Base-by-base conservation (phyloP, 176 grass and related monocot genomes). In the Lolium rigidum region DNA sequence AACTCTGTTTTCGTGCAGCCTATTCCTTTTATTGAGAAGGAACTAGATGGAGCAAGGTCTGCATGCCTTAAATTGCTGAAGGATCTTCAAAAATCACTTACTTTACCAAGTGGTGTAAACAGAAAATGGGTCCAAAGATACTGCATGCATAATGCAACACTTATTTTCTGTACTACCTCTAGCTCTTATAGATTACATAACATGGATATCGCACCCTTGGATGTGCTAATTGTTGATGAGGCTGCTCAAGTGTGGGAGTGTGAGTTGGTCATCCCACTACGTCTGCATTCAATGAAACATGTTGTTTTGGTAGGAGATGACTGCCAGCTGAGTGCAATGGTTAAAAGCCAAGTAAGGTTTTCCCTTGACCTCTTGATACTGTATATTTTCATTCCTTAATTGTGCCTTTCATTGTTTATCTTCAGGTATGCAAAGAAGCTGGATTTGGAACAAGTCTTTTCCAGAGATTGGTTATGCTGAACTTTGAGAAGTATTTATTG, bases 181-280 rank as follows among this genome's bases (percentile, higher is more conserved):
- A 92, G 86, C 84, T 97, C 94, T 68, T 97, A 88, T 79, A 49
- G 47, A 50, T 79, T 97, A 46, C 90, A 94, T 86, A 55, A 89
- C 39, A 68, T 81, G 10, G 22, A 70, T 11, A 88, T 51, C 66
- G 25, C 78, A 60, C 87, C 87, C 1, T 84, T 97, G 50, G 82
- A 91, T 89, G 73, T 94, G 15, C 77, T 97, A 76, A 87, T 94
- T 70, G 83, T 94, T 77, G 92, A 97, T 47, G 95, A 97, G 66
- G 92, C 92, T 64, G 86, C 95, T 8, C 92, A 97, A 76, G 78
- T 92, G 14, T 94, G 74, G 63, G 94, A 94, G 59, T 92, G 92
- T 47, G 94, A 97, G 80, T 89, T 91, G 41, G 6, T 89, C 15
- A 94, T 97, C 8, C 92, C 90, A 17, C 75, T 97, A 31, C 82